Conservation (phyloP, 495 filamentous ascomycete genomes). For the Xylaria bambusicola region DNA sequence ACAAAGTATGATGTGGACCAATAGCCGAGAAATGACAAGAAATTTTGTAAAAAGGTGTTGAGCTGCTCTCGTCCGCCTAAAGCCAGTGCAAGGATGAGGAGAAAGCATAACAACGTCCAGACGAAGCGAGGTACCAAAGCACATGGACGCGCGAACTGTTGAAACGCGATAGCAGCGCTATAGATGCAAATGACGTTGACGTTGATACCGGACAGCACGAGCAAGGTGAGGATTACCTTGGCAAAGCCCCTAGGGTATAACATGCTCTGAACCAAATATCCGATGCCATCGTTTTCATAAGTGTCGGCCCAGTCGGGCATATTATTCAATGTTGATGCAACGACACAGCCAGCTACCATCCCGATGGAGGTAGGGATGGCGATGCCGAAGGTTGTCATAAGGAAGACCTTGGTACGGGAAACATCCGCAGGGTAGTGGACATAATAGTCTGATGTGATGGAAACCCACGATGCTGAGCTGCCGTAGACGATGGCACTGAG, state of each 20-base stretch:
- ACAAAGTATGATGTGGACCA: slow-evolving; percentile 60
- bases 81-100: slow-evolving; percentile 42
- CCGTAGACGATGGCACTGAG: slow-evolving; percentile 60
- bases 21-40: slow-evolving; percentile 61
- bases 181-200: slow-evolving; percentile 50
- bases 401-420: slow-evolving; percentile 54
- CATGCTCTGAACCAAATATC: slow-evolving; percentile 55
- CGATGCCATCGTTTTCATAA: slow-evolving; percentile 55
- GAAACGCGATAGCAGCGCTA: slow-evolving; percentile 46
- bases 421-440: slow-evolving; percentile 60
- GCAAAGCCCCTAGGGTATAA: slow-evolving; percentile 59
- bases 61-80: slow-evolving; percentile 52
- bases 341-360: slow-evolving; percentile 55
- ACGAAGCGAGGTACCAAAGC: slow-evolving; percentile 49
- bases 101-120: slow-evolving; percentile 49
- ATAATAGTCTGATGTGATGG: slow-evolving; percentile 64
- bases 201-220: slow-evolving; percentile 53
- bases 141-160: slow-evolving; percentile 40
- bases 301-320: slow-evolving; percentile 50
- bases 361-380: slow-evolving; percentile 58
- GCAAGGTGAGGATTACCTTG: slow-evolving; percentile 59
- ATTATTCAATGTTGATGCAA: slow-evolving; percentile 53
- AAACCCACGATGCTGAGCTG: slow-evolving; percentile 60
- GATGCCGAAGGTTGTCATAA: slow-evolving; percentile 48
- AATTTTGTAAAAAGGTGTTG: slow-evolving; percentile 49